Percentiles rank a stretch among this genome's conserved stretches.
These are phyloP conservation scores for Rhizopus stolonifer DNA, from an alignment of 371 early-diverging fungal species.

Conservation along the genomic window DNA sequence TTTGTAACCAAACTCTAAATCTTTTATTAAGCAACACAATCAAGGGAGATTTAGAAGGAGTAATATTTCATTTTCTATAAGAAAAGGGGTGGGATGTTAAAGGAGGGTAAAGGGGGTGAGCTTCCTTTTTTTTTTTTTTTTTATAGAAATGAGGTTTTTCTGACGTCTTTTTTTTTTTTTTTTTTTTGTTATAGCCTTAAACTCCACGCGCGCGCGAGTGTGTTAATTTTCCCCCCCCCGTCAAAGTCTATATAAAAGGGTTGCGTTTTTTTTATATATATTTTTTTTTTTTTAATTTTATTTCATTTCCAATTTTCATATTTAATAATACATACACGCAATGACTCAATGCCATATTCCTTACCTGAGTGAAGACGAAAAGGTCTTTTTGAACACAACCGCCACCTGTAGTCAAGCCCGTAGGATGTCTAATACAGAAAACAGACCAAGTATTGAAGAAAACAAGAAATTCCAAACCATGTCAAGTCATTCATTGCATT, in stretches of 20 bases:
- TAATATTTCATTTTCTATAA: not conserved
- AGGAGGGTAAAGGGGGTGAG: not conserved
- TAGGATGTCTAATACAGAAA: not conserved
- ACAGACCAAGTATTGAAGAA: not conserved
- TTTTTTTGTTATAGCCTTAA: no score
- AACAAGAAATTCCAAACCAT: not conserved
- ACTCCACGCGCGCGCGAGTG: no score
- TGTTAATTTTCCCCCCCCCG: no score
- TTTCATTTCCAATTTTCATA: not conserved
- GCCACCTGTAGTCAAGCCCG: constrained; percentile 9
- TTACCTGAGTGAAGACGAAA: constrained; percentile 10
- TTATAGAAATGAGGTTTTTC: no score
- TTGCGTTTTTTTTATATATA: not conserved
- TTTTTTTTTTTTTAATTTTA: not conserved
- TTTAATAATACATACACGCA: no score
- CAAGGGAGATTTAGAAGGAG: no score
- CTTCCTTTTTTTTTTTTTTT: no score
- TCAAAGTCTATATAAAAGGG: not conserved
- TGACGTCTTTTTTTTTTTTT: not conserved
- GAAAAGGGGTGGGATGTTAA: not conserved
- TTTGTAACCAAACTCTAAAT: no score
- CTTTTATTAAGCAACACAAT: no score
- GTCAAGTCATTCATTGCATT: not conserved
- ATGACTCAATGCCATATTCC: constrained; percentile 12
- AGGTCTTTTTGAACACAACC: constrained; percentile 5